A percentile compares a stretch with the other conserved stretches of the same genome.
Evolutionary conservation across 2,329 filamentous ascomycete species (phyloP).

Genomic region (Apiospora koreana): DNA sequence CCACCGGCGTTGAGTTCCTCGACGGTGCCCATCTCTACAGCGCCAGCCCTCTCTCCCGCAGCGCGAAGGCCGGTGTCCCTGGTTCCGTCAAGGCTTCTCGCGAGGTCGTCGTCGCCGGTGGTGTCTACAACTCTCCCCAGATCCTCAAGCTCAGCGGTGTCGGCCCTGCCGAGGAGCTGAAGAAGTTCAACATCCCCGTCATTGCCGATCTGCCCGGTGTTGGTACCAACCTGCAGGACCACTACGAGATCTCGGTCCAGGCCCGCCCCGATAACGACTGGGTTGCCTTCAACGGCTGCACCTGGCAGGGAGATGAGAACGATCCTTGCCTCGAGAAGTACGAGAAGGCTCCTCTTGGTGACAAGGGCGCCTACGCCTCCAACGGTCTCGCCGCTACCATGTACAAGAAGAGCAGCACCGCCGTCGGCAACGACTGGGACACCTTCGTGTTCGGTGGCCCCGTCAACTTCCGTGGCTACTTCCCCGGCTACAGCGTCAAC

Average conservation of each 20-base stretch:
- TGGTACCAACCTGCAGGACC: conserved; percentile 59
- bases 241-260: conserved; percentile 48
- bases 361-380: conserved; percentile 35
- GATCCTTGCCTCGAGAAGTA: conserved; percentile 35
- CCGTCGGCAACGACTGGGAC: conserved; percentile 31
- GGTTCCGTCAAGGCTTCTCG: conserved; percentile 39
- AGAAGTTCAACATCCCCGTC: conserved; percentile 38
- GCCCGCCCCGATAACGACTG: conserved; percentile 41
- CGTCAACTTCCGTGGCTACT: conserved; percentile 41
- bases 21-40: conserved; percentile 47
- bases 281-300: conserved; percentile 36
- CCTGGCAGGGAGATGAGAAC: conserved; percentile 31
- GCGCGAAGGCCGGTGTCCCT: conserved; percentile 24
- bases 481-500: conserved; percentile 36
- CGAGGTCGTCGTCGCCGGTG: conserved; percentile 53
- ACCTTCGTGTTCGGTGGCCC: conserved; percentile 41
- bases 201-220: conserved; percentile 57
- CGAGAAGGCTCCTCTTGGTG: conserved; percentile 19
- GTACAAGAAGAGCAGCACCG: conserved; percentile 29
- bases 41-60: conserved; percentile 38
- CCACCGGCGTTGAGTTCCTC: conserved; percentile 51
- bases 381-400: conserved; percentile 34
- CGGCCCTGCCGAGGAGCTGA: conserved; percentile 41
- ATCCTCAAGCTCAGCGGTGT: conserved; percentile 51
- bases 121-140: conserved; percentile 55